These are phyloP conservation scores for Triangularia verruculosa DNA, from an alignment of 2,329 filamentous ascomycete species.

Conservation along the genomic window DNA sequence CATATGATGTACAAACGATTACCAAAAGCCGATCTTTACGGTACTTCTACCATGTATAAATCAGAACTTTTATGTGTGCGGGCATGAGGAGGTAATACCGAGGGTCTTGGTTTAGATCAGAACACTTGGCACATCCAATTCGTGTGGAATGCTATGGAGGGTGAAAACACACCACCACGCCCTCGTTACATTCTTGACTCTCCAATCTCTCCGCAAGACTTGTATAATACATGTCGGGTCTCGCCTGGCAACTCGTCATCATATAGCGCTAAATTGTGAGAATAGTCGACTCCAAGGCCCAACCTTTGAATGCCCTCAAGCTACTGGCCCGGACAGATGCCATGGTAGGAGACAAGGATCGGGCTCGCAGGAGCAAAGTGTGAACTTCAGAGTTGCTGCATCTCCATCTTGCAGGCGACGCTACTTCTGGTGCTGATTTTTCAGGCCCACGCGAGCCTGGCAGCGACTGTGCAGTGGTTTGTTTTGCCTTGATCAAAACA, in stretches of 20 bases:
- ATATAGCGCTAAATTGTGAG: background rate
- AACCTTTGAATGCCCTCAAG: background rate
- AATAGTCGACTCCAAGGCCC: background rate
- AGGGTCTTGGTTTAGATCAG: background rate
- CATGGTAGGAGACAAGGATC: background rate
- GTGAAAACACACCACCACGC: background rate
- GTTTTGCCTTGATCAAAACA: background rate
- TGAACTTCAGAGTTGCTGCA: background rate
- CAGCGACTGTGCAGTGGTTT: background rate
- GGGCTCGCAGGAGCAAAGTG: background rate
- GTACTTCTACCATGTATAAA: background rate
- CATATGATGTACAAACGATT: background rate
- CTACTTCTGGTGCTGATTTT: background rate
- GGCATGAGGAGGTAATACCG: background rate
- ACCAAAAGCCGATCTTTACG: background rate
- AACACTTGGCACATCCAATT: background rate
- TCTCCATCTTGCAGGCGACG: background rate
- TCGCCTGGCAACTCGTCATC: background rate
- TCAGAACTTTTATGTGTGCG: background rate
- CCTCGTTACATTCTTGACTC: background rate
- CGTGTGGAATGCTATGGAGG: background rate
- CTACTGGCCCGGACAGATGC: background rate
- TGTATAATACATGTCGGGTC: background rate
- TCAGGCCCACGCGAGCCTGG: background rate
- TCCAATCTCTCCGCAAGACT: background rate